Evolutionary conservation across 495 filamentous ascomycete genomes (phyloP), one percentile per base, ranked within the genome.

Genomic region (Echria macrotheca): DNA sequence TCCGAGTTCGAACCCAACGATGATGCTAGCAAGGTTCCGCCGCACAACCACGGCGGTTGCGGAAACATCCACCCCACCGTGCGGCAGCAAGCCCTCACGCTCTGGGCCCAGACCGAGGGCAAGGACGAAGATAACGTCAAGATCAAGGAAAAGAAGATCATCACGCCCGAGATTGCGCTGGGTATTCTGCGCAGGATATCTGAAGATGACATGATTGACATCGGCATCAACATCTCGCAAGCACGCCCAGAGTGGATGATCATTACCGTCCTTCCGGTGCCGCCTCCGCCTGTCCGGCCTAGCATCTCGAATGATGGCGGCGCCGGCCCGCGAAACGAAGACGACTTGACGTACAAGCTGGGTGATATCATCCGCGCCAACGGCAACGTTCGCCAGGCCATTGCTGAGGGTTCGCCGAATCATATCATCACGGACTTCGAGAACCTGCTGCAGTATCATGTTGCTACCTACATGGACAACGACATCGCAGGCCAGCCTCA

Each of bases 381-480:
- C 71, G 83, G 85, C 56, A 96, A 95, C 56, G 90, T 99, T 24
- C 80, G 84, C 32, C 82, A 89, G 45, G 90, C 89, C 37, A 84
- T 93, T 49, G 78, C 84, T 36, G 89, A 96, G 64, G 91, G 91
- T 32, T 87, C 91, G 3, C 90, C 93, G 0, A 81, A 84, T 43
- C 94, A 97, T 69, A 84, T 97, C 31, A 77, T 86, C 24, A 80
- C 78, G 23, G 93, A 99, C 55, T 97, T 95, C 46, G 87, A 95
- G 66, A 79, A 81, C 47, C 71, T 99, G 6, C 70, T 99, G n/a
- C 93, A 99, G 57, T 99, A 93, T 64, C 93, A 99, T 59, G 91
- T 97, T 36, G 93, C 93, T 7, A 99, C 93, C 5, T 91, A 95
- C 69, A 99, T 99, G 93, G 93, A 97, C 61, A 99, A 99, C 58